phyloP scores from a whole-genome alignment of 371 early-diverging fungal species.

The Syncephalastrum contaminatum region DNA sequence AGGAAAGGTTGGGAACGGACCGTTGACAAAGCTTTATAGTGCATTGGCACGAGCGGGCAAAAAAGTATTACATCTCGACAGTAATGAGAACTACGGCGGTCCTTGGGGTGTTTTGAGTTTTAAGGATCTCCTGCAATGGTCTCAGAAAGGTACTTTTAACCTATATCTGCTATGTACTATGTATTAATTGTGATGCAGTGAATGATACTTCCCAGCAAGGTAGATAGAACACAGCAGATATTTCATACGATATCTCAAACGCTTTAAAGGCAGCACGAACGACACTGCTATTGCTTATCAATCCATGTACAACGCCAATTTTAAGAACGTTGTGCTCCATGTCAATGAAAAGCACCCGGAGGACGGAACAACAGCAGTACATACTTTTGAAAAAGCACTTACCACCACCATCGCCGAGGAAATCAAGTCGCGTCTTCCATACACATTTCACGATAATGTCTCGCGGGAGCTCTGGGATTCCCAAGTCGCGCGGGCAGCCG shows the following conservation, averaged over 20 bases:
- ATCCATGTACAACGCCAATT: constrained; percentile 16
- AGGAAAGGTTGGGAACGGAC: neutral
- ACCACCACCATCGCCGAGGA: too few relatives aligned
- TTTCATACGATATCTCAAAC: too few relatives aligned
- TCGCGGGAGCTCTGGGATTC: too few relatives aligned
- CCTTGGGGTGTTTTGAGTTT: constrained; percentile 67
- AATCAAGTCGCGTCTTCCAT: too few relatives aligned
- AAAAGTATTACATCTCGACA: constrained; percentile 90
- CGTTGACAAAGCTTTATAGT: constrained; percentile 26
- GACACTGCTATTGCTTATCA: constrained; percentile 13
- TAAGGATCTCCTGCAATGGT: constrained; percentile 53
- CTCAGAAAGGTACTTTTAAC: neutral
- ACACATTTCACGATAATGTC: too few relatives aligned
- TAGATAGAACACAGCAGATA: too few relatives aligned
- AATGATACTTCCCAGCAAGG: too few relatives aligned
- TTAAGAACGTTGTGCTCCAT: constrained; percentile 6
- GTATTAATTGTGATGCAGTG: too few relatives aligned
- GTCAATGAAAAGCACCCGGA: neutral
- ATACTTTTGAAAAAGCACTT: too few relatives aligned
- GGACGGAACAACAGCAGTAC: too few relatives aligned
- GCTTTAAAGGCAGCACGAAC: too few relatives aligned
- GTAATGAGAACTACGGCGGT: constrained; percentile 84
- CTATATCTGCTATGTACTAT: neutral
- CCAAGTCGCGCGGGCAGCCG: too few relatives aligned
- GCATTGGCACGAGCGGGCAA: constrained; percentile 79